Evolutionary conservation across 495 filamentous ascomycete species (phyloP), one percentile per base, ranked within the genome.

Genomic region (Platismatia glauca): DNA sequence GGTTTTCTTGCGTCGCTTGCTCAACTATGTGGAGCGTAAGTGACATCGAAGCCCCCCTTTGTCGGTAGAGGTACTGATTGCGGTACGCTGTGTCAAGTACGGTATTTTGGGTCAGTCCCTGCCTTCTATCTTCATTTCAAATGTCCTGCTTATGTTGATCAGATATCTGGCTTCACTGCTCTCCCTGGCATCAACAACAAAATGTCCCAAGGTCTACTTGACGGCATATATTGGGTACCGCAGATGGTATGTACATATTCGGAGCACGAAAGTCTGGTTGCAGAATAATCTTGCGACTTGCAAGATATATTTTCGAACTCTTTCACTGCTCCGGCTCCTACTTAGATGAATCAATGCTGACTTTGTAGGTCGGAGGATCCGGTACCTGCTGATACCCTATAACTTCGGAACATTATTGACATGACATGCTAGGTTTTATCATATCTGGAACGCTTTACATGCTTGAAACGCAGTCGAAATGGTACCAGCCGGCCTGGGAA

Each of bases 391-490:
- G 48, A 11, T 53, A 33, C 1, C 7, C 50, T 27, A 12, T n/a
- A 7, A 33, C 27, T 31, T 39, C 13, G 7, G 34, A 39, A 63
- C 20, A 12, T 1, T 11, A 27, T 35, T 56, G 24, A 58, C 41
- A 31, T 16, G 13, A 29, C 11, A 16, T 53, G 15, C 16, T 33
- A n/a, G 58, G 60, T 27, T 63, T 58, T 34, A 67, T 62, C 16
- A 38, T 69, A 13, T 64, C 59, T 5, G 64, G 59, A 8, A 73
- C 75, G 0, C 67, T 90, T 15, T 89, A 86, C 69, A 89, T 87
- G 76, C 67, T 89, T 15, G 87, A 91, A 67, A 87, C 85, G 15
- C 87, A 90, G 72, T 64, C 74, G 24, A 81, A 76, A 39, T 90
- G 87, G 87, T 89, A 82, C 55, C 68, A 69, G 27, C 86, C 87